Conservation (phyloP, 1,284 basidiomycete species). For the Termitomyces sp. region DNA sequence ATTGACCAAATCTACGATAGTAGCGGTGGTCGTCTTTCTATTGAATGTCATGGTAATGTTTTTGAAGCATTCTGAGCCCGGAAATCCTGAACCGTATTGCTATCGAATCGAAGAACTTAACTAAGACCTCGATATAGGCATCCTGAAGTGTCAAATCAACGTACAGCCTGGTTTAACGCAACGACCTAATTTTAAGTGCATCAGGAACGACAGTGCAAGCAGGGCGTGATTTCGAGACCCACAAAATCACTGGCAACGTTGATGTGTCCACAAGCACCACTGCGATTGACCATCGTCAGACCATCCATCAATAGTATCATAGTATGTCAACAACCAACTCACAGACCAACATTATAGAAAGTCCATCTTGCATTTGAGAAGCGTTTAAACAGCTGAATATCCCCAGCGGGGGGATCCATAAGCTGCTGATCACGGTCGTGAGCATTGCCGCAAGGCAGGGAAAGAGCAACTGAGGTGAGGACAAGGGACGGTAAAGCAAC, state of each 20-base stretch:
- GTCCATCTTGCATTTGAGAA: conserved; percentile 30
- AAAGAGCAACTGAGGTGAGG: conserved; percentile 30
- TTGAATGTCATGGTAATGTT: conserved; percentile 61
- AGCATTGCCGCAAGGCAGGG: conserved; percentile 26
- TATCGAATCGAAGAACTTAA: not conserved
- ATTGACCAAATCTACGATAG: conserved; percentile 23
- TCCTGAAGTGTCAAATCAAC: not conserved
- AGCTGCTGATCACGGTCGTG: conserved; percentile 36
- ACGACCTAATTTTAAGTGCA: conserved; percentile 17
- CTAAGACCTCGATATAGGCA: not conserved
- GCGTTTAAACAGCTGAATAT: conserved; percentile 34
- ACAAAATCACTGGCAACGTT: conserved; percentile 49
- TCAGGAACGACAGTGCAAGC: not conserved
- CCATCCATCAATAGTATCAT: not conserved
- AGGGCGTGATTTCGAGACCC: conserved; percentile 22
- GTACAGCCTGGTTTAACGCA: conserved; percentile 26
- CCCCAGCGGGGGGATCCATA: conserved; percentile 37
- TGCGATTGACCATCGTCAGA: conserved; percentile 15
- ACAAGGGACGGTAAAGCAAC: conserved; percentile 25
- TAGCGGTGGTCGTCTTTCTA: conserved; percentile 48
- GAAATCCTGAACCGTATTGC: conserved; percentile 42
- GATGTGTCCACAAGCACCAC: conserved; percentile 45
- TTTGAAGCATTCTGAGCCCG: conserved; percentile 60
- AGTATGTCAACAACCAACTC: conserved; percentile 28
- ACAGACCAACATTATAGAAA: conserved; percentile 55